Base-by-base conservation (phyloP, 2,329 filamentous ascomycete species). In the Cladosporium halotolerans region DNA sequence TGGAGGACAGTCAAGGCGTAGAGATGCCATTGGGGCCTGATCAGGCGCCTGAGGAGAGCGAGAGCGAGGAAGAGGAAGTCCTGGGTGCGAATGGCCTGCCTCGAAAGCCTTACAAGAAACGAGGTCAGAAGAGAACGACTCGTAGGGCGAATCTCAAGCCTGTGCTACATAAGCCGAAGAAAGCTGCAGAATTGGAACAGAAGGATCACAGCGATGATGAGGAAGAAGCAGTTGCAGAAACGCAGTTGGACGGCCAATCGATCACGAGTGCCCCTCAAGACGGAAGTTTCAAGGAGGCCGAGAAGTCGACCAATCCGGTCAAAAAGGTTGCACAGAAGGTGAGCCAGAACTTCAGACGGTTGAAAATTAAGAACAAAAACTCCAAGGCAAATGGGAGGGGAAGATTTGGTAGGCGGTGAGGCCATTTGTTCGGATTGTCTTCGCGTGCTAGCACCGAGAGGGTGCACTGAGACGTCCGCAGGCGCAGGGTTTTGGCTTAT, bases 111-210 rank as follows among this genome's bases (percentile, higher is more conserved):
- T 92, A 80, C 75, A 92, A 91, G 76, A 93, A 93, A 79, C 88
- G 88, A 73, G 88, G 87, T 0, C 80, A 88, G 66, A 93, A 93
- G 74, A 78, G 88, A 56, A 89, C 87, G 52, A 92, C 88, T 3
- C 77, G 84, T 57, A 75, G 78, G 45, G 77, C 80, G 52, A 89
- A 84, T 55, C 88, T 68, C 63, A 60, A 60, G 58, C 67, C 67
- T 9, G 63, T 67, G 9, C 18, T 65, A 19, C 64, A 67, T 48
- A 66, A 63, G 41, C 46, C 66, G 11, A 56, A 58, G 54, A 68
- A 67, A 52, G 63, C 59, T 14, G 56, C 56, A 5, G 61, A 62
- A 11, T 40, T 60, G 19, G 51, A 54, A 9, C 49, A 54, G 33
- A 19, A 19, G 7, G 50, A 48, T 14, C 16, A 13, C 10, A 48